A percentile compares a stretch with the other conserved stretches of the same genome.
These are phyloP conservation scores for Neurospora sp. DNA, from an alignment of 495 filamentous ascomycete species.

Conservation along the genomic window DNA sequence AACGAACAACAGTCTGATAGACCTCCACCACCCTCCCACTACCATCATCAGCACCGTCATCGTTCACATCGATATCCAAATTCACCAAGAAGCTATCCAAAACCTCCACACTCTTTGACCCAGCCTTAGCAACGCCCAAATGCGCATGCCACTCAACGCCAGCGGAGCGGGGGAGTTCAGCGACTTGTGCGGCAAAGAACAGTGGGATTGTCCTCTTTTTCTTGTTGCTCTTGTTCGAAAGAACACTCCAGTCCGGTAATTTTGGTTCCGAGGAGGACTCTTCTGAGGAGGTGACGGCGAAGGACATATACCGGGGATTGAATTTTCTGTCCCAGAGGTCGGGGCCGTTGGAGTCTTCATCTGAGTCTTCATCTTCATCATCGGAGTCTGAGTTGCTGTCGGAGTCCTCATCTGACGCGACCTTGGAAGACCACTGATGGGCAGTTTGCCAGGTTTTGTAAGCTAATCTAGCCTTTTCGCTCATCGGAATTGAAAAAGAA, in stretches of 20 bases:
- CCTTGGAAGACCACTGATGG: conserved; percentile 16
- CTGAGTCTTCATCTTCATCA: conserved; percentile 12
- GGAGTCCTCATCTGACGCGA: background rate
- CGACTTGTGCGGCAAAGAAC: conserved; percentile 58
- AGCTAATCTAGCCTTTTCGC: conserved; percentile 8
- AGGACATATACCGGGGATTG: conserved; percentile 32
- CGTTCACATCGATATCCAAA: background rate
- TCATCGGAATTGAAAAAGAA: background rate
- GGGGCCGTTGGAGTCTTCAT: conserved; percentile 33
- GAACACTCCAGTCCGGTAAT: conserved; percentile 29
- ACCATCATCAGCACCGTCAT: background rate
- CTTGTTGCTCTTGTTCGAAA: conserved; percentile 11
- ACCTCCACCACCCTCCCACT: background rate
- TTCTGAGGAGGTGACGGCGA: conserved; percentile 6
- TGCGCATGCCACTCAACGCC: conserved; percentile 27
- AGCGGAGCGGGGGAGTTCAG: conserved; percentile 19
- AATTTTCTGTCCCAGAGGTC: conserved; percentile 68
- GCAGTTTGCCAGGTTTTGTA: conserved; percentile 26
- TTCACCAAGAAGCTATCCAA: background rate
- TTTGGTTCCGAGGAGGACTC: conserved; percentile 1
- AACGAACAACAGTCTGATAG: conserved; percentile 6
- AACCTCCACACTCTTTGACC: background rate
- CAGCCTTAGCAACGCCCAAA: conserved; percentile 13
- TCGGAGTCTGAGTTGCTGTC: background rate
- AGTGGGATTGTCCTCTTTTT: conserved; percentile 37